phyloP scores from a whole-genome alignment of 805 yeast species.

The Dipodascus albidus region DNA sequence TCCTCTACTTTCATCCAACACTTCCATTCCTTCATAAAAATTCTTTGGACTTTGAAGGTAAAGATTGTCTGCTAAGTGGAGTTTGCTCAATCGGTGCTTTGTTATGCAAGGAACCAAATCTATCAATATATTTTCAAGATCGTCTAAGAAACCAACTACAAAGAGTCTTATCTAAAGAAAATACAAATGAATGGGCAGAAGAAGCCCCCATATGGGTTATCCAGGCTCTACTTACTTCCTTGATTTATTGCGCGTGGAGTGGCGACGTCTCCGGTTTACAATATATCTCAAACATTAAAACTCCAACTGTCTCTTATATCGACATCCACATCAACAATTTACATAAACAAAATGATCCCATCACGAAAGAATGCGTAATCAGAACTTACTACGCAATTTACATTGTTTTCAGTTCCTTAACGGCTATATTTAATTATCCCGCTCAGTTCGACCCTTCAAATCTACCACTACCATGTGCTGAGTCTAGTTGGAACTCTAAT shows the following conservation, averaged over 20 bases:
- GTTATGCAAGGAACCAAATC: conserved; percentile 19
- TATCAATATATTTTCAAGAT: conserved; percentile 17
- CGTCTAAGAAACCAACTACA: conserved; percentile 4
- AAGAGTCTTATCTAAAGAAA: conserved; percentile 2
- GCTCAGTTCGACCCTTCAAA: conserved; percentile 15
- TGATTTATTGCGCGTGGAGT: conserved; percentile 22
- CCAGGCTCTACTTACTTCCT: conserved; percentile 19
- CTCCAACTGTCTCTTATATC: conserved; percentile 5
- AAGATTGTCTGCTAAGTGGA: conserved; percentile 23
- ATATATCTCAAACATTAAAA: conserved; percentile 17
- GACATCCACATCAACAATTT: not conserved
- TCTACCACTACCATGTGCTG: conserved; percentile 23
- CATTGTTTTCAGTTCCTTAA: conserved; percentile 19
- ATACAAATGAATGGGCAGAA: not conserved
- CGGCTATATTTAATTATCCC: conserved; percentile 21
- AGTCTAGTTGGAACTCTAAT: conserved; percentile 20
- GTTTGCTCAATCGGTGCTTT: conserved; percentile 26
- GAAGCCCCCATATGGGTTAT: conserved; percentile 21
- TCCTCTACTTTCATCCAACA: conserved; percentile 23
- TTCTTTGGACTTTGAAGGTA: conserved; percentile 19
- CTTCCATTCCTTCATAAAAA: conserved; percentile 25
- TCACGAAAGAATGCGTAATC: conserved; percentile 17
- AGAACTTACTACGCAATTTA: conserved; percentile 23
- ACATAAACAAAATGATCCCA: not conserved
- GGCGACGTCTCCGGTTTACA: conserved; percentile 23